Conservation (phyloP, 2,329 filamentous ascomycete species). For the Aspergillus spinulosporus region DNA sequence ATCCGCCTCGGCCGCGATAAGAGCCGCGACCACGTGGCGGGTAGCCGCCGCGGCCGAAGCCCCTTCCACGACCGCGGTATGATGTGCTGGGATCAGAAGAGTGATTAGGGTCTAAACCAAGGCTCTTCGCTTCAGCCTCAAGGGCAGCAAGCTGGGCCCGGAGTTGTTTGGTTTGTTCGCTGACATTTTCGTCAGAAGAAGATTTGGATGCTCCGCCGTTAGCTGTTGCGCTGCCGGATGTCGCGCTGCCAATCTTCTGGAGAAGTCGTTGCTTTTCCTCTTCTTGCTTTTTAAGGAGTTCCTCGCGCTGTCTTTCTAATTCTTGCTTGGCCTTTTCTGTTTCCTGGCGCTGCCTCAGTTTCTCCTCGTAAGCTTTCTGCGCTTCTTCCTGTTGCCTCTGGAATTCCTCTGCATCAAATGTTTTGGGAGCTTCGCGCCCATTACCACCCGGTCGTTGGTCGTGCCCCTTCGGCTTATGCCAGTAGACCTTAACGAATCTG, state of each 20-base stretch:
- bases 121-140: slow-evolving; percentile 55
- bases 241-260: slow-evolving; percentile 48
- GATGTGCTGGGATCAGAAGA: slow-evolving; percentile 31
- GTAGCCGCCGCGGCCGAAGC: slow-evolving; percentile 35
- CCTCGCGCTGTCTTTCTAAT: slow-evolving; percentile 54
- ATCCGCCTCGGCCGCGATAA: slow-evolving; percentile 46
- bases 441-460: slow-evolving; percentile 25
- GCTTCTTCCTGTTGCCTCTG: slow-evolving; percentile 57
- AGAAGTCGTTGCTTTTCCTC: slow-evolving; percentile 55
- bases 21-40: slow-evolving; percentile 41
- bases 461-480: slow-evolving; percentile 52
- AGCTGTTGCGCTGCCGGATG: slow-evolving; percentile 29
- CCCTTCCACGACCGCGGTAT: slow-evolving; percentile 41
- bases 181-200: slow-evolving; percentile 38
- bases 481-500: slow-evolving; percentile 65
- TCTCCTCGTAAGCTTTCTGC: slow-evolving; percentile 58
- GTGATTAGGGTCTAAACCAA: slow-evolving; percentile 52
- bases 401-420: slow-evolving; percentile 56
- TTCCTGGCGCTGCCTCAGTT: slow-evolving; percentile 53
- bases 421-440: slow-evolving; percentile 39
- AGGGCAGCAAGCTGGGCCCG: slow-evolving; percentile 57
- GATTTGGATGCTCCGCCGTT: slow-evolving; percentile 26
- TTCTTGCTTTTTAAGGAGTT: slow-evolving; percentile 55
- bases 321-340: slow-evolving; percentile 52
- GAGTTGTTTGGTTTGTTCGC: slow-evolving; percentile 53